A percentile compares a stretch with the other conserved stretches of the same genome.
These are phyloP conservation scores for Dichomitus squalens DNA, from an alignment of 1,284 basidiomycete species.

Conservation along the genomic window DNA sequence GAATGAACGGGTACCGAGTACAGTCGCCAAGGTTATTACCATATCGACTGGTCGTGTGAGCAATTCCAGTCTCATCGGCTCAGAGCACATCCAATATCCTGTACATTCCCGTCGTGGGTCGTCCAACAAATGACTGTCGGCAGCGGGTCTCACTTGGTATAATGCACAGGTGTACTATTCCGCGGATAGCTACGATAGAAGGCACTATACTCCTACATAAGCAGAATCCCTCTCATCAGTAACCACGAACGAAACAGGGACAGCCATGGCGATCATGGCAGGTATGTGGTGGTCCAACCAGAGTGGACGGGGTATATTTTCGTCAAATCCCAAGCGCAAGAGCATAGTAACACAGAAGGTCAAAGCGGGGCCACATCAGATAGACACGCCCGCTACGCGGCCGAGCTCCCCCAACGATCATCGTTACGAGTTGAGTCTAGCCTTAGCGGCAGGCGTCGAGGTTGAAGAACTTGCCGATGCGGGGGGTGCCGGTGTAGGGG, in stretches of 20 bases:
- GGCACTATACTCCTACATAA: constrained; percentile 10
- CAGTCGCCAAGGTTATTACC: background rate
- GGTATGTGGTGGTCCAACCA: background rate
- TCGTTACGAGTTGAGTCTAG: background rate
- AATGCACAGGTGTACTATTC: constrained; percentile 9
- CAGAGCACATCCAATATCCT: background rate
- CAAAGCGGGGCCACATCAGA: background rate
- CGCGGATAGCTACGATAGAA: background rate
- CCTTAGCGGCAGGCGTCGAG: constrained; percentile 48
- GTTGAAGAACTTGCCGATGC: constrained; percentile 74
- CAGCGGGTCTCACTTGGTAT: background rate
- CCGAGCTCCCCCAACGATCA: background rate
- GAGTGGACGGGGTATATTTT: constrained; percentile 7
- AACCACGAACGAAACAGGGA: background rate
- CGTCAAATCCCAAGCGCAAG: background rate
- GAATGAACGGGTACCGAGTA: too few relatives aligned
- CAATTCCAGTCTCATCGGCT: too few relatives aligned
- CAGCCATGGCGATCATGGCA: background rate
- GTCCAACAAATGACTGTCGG: too few relatives aligned
- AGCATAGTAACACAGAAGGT: background rate
- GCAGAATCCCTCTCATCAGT: constrained; percentile 3
- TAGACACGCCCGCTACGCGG: background rate
- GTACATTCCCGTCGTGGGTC: too few relatives aligned
- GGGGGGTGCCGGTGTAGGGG: constrained; percentile 45
- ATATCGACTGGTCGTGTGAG: too few relatives aligned